These are phyloP conservation scores for Fusarium secorum DNA, from an alignment of 2,329 filamentous ascomycete species.

Conservation along the genomic window DNA sequence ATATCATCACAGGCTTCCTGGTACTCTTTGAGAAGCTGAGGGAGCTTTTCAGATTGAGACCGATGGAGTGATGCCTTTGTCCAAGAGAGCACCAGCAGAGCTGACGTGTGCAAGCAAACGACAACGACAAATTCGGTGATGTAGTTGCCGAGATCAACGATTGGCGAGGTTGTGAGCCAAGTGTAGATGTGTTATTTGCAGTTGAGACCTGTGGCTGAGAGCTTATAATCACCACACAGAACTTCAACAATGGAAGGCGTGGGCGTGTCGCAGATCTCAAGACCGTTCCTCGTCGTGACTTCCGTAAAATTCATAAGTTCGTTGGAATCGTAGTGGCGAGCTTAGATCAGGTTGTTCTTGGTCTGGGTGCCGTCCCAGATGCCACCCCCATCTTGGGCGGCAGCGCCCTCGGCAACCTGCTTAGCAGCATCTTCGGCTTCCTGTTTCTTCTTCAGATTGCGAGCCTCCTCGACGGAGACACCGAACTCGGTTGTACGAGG, in stretches of 20 bases:
- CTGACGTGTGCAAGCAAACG: not conserved
- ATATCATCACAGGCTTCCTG: constrained; percentile 58
- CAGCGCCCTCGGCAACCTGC: not conserved
- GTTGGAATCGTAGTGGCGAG: not conserved
- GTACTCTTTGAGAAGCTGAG: constrained; percentile 59
- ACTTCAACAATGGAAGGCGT: not conserved
- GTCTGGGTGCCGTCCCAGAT: not conserved
- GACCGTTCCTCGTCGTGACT: not conserved
- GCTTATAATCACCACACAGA: not conserved
- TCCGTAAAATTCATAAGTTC: not conserved
- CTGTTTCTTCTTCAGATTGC: fast-evolving
- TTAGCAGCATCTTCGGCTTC: fast-evolving
- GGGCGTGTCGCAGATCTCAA: not conserved
- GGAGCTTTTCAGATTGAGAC: constrained; percentile 50
- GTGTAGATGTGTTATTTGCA: not conserved
- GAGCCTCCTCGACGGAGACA: fast-evolving
- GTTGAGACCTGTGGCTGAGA: not conserved
- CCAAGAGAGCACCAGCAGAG: not conserved
- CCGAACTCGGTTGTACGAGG: too few species aligned
- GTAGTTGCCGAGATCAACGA: not conserved
- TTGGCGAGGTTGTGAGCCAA: not conserved
- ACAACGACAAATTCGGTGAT: not conserved
- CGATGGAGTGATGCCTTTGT: not conserved
- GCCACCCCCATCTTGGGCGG: not conserved
- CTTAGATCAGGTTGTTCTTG: not conserved